Percentiles rank a stretch among this genome's conserved stretches.
These are phyloP conservation scores for Pseudogymnoascus sp. DNA, from an alignment of 2,329 filamentous ascomycete genomes.

Conservation along the genomic window DNA sequence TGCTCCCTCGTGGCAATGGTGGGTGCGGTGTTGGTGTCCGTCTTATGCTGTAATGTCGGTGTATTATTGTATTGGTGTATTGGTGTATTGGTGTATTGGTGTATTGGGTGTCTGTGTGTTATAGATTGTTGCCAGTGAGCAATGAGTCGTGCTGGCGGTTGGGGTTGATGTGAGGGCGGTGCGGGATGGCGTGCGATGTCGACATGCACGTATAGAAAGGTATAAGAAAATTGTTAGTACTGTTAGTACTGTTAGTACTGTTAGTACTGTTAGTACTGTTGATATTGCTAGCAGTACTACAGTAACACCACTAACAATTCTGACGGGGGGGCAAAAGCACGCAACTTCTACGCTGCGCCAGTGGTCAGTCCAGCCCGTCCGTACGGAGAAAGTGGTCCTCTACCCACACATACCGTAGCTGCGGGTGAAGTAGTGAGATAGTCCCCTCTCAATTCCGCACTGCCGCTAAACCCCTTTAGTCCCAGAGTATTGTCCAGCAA, in stretches of 20 bases:
- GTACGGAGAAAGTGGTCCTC: not conserved
- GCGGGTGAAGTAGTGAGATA: not conserved
- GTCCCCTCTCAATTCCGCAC: not conserved
- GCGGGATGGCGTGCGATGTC: constrained; percentile 4
- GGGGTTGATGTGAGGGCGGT: not conserved
- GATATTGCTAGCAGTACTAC: too few relatives aligned
- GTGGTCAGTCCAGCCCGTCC: not conserved
- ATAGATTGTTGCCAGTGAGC: too few relatives aligned
- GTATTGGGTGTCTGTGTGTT: not conserved
- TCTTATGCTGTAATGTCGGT: not conserved
- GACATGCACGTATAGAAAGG: not conserved
- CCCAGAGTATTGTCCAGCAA: too few relatives aligned
- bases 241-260: not conserved
- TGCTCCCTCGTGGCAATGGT: not conserved
- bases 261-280: not conserved
- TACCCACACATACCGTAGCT: not conserved
- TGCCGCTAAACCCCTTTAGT: too few relatives aligned
- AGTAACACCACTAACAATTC: too few relatives aligned
- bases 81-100: not conserved
- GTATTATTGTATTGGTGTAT: not conserved
- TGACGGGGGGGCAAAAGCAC: not conserved
- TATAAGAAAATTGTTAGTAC: not conserved
- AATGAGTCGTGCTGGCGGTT: not conserved
- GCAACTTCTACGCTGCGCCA: not conserved
- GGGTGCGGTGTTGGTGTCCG: not conserved